Evolutionary conservation across 2,329 filamentous ascomycete species (phyloP).

Genomic region (Fusarium poae): DNA sequence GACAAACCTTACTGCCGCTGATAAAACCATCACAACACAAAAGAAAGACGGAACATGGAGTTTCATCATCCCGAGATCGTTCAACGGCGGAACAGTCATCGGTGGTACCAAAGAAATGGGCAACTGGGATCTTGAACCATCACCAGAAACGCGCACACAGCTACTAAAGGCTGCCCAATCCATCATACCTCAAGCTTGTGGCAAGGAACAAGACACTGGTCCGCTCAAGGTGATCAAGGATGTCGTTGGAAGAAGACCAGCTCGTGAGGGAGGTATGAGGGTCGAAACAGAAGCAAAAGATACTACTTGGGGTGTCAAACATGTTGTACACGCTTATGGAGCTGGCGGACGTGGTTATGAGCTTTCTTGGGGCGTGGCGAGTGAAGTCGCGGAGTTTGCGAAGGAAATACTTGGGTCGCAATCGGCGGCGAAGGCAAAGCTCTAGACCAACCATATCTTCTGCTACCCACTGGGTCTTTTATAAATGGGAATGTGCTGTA

Average conservation of each 20-base stretch:
- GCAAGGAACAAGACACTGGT: not conserved
- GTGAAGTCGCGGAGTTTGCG: slow-evolving; percentile 55
- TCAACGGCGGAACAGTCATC: slow-evolving; percentile 73
- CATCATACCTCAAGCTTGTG: slow-evolving; percentile 33
- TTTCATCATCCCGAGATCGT: slow-evolving; percentile 72
- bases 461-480: too few relatives aligned
- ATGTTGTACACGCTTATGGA: slow-evolving; percentile 69
- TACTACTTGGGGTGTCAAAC: slow-evolving; percentile 16
- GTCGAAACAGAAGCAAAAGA: slow-evolving; percentile 47
- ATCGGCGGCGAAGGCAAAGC: slow-evolving; percentile 1
- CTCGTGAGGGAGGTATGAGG: slow-evolving; percentile 62
- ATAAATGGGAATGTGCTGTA: too few relatives aligned
- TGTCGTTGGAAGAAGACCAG: slow-evolving; percentile 61
- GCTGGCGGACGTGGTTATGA: slow-evolving; percentile 72
- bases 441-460: slow-evolving; percentile 9
- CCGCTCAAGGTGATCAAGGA: slow-evolving; percentile 56
- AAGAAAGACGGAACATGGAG: slow-evolving; percentile 73
- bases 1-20: slow-evolving; percentile 54
- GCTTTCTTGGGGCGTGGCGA: slow-evolving; percentile 70
- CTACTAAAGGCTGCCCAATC: slow-evolving; percentile 31
- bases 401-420: slow-evolving; percentile 16
- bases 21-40: slow-evolving; percentile 68
- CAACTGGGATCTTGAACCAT: slow-evolving; percentile 67
- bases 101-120: slow-evolving; percentile 74
- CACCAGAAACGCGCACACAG: slow-evolving; percentile 58